Conservation (phyloP, 805 yeast species). For the Ogataea ganodermae region DNA sequence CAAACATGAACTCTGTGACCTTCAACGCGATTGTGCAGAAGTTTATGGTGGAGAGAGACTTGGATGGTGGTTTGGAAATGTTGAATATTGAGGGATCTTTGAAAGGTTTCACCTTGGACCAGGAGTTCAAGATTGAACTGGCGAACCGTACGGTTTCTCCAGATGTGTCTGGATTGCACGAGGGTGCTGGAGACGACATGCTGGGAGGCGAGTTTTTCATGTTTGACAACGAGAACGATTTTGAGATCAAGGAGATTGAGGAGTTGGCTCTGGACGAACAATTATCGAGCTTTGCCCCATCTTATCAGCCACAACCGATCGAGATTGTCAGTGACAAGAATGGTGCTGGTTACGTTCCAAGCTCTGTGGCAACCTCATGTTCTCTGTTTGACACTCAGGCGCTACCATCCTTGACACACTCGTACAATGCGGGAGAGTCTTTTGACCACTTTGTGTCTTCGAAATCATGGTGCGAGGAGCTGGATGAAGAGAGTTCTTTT, state of each 20-base stretch:
- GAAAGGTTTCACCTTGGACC: slow-evolving; percentile 49
- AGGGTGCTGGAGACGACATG: slow-evolving; percentile 11
- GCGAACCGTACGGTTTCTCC: slow-evolving; percentile 13
- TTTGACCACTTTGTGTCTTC: slow-evolving; percentile 12
- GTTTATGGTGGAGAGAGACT: slow-evolving; percentile 43
- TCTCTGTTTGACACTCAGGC: slow-evolving; percentile 21
- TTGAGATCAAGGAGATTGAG: slow-evolving; percentile 21
- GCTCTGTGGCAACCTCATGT: slow-evolving; percentile 18
- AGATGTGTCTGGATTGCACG: slow-evolving; percentile 8
- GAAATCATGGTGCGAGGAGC: slow-evolving; percentile 25
- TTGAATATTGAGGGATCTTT: slow-evolving; percentile 31
- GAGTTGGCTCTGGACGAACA: slow-evolving; percentile 20
- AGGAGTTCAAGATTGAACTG: slow-evolving; percentile 39
- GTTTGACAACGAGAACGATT: slow-evolving; percentile 39
- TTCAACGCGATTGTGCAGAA: slow-evolving; percentile 43
- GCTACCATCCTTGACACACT: slow-evolving; percentile 21
- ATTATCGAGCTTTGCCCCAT: slow-evolving; percentile 10
- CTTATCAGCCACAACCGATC: slow-evolving; percentile 13
- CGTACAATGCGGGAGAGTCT: slow-evolving; percentile 20
- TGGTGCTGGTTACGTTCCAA: slow-evolving; percentile 3
- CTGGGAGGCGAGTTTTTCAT: slow-evolving; percentile 36
- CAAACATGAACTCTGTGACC: slow-evolving; percentile 45
- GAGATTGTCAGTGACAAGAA: slow-evolving; percentile 9
- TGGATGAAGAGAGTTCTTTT: slow-evolving; percentile 15
- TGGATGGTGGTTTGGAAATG: slow-evolving; percentile 35